These are phyloP conservation scores for Psilocybe sp. DNA, from an alignment of 768 basidiomycete species.

Conservation along the genomic window DNA sequence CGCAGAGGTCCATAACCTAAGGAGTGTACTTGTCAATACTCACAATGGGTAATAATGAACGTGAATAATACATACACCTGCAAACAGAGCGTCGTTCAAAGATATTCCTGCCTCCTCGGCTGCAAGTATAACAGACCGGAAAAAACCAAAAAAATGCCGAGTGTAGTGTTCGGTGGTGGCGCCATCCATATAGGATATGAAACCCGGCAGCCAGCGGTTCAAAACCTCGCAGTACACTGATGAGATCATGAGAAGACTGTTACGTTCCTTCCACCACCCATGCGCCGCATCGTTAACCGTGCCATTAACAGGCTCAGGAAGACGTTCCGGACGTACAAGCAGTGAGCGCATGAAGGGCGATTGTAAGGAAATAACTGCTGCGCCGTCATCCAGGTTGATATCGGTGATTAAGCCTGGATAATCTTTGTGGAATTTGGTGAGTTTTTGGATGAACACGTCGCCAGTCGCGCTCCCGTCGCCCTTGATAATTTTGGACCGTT, in stretches of 20 bases:
- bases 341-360: slow-evolving; percentile 25
- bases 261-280: slow-evolving; percentile 27
- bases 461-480: background rate
- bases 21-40: too few relatives aligned
- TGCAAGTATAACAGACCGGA: too few relatives aligned
- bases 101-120: too few relatives aligned
- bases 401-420: slow-evolving; percentile 21
- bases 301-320: slow-evolving; percentile 27
- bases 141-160: slow-evolving; percentile 8
- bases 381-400: slow-evolving; percentile 10
- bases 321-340: slow-evolving; percentile 18
- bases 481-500: slow-evolving; percentile 10
- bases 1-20: too few relatives aligned
- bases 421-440: too few relatives aligned
- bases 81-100: too few relatives aligned
- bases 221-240: slow-evolving; percentile 26
- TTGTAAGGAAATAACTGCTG: slow-evolving; percentile 26
- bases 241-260: slow-evolving; percentile 28
- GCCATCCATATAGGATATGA: slow-evolving; percentile 33
- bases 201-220: slow-evolving; percentile 28
- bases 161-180: slow-evolving; percentile 25
- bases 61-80: too few relatives aligned
- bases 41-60: too few relatives aligned
- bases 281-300: slow-evolving; percentile 34
- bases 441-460: too few relatives aligned